These are phyloP conservation scores for Ceratocystis colombiana DNA, from an alignment of 2,329 filamentous ascomycete genomes.

Conservation along the genomic window DNA sequence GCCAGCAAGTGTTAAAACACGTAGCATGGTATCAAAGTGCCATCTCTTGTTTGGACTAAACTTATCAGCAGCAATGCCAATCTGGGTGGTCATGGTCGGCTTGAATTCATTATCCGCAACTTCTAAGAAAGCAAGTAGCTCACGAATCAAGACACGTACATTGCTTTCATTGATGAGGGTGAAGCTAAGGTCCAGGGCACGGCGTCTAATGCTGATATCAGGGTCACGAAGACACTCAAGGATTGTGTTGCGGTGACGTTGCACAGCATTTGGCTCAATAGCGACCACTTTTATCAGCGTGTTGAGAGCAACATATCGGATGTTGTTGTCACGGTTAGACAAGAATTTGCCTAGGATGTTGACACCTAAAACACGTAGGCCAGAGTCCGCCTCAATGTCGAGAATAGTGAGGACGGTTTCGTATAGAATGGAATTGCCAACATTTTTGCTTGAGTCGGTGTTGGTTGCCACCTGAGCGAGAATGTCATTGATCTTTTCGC, in stretches of 20 bases:
- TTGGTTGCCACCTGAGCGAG: conserved; percentile 95
- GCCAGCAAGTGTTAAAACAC: conserved; percentile 84
- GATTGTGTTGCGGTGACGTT: conserved; percentile 94
- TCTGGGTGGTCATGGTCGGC: conserved; percentile 94
- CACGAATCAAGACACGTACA: conserved; percentile 83
- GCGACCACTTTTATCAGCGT: conserved; percentile 97
- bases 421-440: conserved; percentile 95
- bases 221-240: conserved; percentile 91
- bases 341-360: conserved; percentile 98
- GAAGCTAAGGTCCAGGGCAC: conserved; percentile 95
- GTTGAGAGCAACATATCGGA: conserved; percentile 94
- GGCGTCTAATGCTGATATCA: conserved; percentile 91
- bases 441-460: conserved; percentile 95
- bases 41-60: conserved; percentile 95
- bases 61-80: conserved; percentile 90
- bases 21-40: conserved; percentile 96
- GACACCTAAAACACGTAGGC: conserved; percentile 83
- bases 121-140: conserved; percentile 88
- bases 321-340: conserved; percentile 98
- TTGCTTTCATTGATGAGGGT: conserved; percentile 97
- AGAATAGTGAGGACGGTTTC: conserved; percentile 94
- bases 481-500: conserved; percentile 98
- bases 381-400: conserved; percentile 95
- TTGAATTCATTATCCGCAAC: conserved; percentile 98
- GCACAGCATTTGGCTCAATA: conserved; percentile 93